Base-by-base conservation (phyloP, 495 filamentous ascomycete genomes). In the Penicillium angulare region DNA sequence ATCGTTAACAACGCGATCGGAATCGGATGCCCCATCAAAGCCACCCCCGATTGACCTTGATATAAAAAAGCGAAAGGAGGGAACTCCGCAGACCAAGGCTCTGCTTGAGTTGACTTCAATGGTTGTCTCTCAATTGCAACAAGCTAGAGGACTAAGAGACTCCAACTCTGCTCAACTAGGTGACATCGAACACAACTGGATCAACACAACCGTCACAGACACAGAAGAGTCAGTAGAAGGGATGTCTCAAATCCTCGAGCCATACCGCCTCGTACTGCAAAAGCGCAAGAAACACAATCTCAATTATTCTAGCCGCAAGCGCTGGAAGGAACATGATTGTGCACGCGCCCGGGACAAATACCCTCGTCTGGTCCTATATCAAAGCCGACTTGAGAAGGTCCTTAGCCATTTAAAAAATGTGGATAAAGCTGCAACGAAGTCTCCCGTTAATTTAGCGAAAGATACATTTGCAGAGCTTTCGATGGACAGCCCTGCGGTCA, bases 211-310 rank as follows among this genome's bases (percentile, higher is more conserved):
- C 3, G 50, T 56, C 9, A 42, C 21, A 8, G 57, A 60, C 20
- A 49, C 52, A 2, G 26, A 32, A 10, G 40, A 46, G 18, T 36
- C 49, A 21, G 35, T 43, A 7, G 47, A 33, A 24, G 53, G 43
- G 20, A 16, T 60, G 21, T 26, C 31, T 16, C 39, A 39, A 12
- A 29, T 60, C 9, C 32, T 60, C 15, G 52, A 56, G 20, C 27
- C 31, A 15, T 52, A 51, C 16, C 43, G 53, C 5, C 27, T 47
- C 17, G 49, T 56, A 4, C 32, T 52, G 34, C 13, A 33, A 9
- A 60, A 56, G 31, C 47, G 39, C 24, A 60, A 60, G 34, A 53
- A 53, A 27, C n/a, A n/a, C n/a, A 60, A 53, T 23, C 43, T 60
- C 1, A 50, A 24, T 18, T 38, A 22, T 4, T 23, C 49, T 12